These are phyloP conservation scores for Fusarium vanettenii DNA, from an alignment of 2,329 filamentous ascomycete species.

Conservation along the genomic window DNA sequence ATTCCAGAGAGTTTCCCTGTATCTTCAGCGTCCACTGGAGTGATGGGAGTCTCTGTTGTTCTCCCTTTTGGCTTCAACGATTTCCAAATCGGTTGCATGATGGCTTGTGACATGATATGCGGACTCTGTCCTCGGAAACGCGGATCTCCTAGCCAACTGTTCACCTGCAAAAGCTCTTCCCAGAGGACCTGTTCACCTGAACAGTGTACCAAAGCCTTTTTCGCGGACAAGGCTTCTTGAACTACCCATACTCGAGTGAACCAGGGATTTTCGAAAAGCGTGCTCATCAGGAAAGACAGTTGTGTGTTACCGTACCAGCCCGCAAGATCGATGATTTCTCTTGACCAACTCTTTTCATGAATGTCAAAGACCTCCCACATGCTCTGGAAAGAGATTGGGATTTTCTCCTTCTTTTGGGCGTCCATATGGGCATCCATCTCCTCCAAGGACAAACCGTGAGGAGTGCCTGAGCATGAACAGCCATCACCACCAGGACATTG, in stretches of 20 bases:
- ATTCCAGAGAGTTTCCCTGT: slow-evolving; percentile 5
- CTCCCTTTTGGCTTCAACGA: not conserved
- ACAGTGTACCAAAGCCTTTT: slow-evolving; percentile 2
- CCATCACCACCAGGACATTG: not conserved
- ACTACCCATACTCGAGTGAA: slow-evolving; percentile 30
- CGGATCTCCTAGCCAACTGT: slow-evolving; percentile 11
- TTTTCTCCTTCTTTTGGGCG: not conserved
- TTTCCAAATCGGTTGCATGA: slow-evolving; percentile 35
- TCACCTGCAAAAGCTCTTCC: slow-evolving; percentile 26
- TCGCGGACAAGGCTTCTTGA: slow-evolving; percentile 27
- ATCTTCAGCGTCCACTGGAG: not conserved
- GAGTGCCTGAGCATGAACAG: slow-evolving; percentile 16
- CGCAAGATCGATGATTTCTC: slow-evolving; percentile 25
- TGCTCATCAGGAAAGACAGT: slow-evolving; percentile 26
- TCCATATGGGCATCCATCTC: not conserved
- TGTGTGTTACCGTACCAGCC: slow-evolving; percentile 24
- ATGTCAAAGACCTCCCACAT: slow-evolving; percentile 30
- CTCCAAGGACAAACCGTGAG: not conserved
- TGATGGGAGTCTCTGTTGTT: not conserved
- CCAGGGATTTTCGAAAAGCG: slow-evolving; percentile 28
- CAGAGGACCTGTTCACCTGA: not conserved
- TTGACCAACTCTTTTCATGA: slow-evolving; percentile 1
- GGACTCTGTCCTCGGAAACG: slow-evolving; percentile 15
- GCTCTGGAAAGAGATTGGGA: not conserved
- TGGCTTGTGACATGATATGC: slow-evolving; percentile 8